These are phyloP conservation scores for Arthrocladium fulminans DNA, from an alignment of 2,329 filamentous ascomycete genomes.

Conservation along the genomic window DNA sequence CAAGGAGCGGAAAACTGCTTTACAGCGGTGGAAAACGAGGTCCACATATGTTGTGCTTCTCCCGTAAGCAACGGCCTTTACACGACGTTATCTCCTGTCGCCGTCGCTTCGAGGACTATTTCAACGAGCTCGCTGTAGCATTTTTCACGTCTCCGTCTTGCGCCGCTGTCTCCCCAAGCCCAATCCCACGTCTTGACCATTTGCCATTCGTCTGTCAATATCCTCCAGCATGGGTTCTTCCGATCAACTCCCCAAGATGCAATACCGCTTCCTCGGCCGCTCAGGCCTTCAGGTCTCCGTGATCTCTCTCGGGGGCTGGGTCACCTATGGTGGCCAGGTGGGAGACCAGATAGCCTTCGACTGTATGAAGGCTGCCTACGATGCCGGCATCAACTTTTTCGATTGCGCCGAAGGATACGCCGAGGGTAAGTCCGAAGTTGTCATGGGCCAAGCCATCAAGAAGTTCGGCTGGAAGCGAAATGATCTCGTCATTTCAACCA, in stretches of 20 bases:
- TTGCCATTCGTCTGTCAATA: background rate
- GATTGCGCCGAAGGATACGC: slow-evolving; percentile 48
- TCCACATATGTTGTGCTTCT: no score
- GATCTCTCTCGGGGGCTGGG: slow-evolving; percentile 54
- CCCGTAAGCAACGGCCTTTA: no score
- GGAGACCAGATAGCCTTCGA: slow-evolving; percentile 43
- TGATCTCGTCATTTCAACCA: slow-evolving; percentile 48
- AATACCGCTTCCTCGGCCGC: slow-evolving; percentile 62
- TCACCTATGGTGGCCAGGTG: slow-evolving; percentile 67
- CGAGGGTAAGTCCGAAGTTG: slow-evolving; percentile 44
- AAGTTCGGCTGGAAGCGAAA: slow-evolving; percentile 50
- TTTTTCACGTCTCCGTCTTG: background rate
- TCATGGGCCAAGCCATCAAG: slow-evolving; percentile 47
- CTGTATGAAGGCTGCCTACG: slow-evolving; percentile 47
- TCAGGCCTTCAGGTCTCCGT: slow-evolving; percentile 66
- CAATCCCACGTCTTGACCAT: background rate
- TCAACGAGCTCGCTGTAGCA: background rate
- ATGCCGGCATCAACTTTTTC: slow-evolving; percentile 49
- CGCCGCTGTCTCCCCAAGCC: background rate
- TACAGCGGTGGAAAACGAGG: no score
- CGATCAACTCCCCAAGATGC: slow-evolving; percentile 46
- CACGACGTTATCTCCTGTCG: no score
- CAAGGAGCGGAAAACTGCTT: no score
- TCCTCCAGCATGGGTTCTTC: slow-evolving; percentile 25
- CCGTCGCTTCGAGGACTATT: no score